Percentiles rank a stretch among this genome's conserved stretches.
Conservation (phyloP, 148 eudicot genomes). For the Cornus florida region DNA sequence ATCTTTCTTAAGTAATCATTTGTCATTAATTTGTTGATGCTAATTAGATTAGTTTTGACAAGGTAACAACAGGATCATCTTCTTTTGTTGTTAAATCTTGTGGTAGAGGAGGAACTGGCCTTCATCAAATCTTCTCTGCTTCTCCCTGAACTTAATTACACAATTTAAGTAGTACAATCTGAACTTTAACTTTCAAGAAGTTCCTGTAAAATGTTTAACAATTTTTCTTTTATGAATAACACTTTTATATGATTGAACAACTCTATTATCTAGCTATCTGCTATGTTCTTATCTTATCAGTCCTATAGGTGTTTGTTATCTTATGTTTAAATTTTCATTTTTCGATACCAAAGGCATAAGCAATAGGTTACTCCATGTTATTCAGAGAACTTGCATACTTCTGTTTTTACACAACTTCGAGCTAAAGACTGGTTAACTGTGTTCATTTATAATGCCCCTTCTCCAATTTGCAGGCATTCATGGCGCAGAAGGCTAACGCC, state of each 20-base stretch:
- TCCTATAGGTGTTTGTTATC: background rate
- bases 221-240: background rate
- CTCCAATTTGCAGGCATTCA: slow-evolving; percentile 51
- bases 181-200: background rate
- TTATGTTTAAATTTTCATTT: background rate
- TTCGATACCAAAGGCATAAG: background rate
- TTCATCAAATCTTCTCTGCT: background rate
- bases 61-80: background rate
- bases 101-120: background rate
- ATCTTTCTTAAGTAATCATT: background rate
- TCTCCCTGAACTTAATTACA: background rate
- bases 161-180: background rate
- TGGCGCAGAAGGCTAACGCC: slow-evolving; percentile 48
- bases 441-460: slow-evolving; percentile 6
- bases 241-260: background rate
- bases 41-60: background rate
- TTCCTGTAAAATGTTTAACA: background rate
- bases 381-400: background rate
- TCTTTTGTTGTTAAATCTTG: background rate
- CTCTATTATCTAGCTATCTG: background rate
- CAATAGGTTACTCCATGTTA: background rate
- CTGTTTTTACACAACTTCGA: background rate
- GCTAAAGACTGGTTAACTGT: background rate
- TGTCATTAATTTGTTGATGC: background rate
- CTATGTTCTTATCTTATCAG: background rate